Evolutionary conservation across 768 basidiomycete genomes (phyloP).

Genomic region (Boletus reticuloceps): DNA sequence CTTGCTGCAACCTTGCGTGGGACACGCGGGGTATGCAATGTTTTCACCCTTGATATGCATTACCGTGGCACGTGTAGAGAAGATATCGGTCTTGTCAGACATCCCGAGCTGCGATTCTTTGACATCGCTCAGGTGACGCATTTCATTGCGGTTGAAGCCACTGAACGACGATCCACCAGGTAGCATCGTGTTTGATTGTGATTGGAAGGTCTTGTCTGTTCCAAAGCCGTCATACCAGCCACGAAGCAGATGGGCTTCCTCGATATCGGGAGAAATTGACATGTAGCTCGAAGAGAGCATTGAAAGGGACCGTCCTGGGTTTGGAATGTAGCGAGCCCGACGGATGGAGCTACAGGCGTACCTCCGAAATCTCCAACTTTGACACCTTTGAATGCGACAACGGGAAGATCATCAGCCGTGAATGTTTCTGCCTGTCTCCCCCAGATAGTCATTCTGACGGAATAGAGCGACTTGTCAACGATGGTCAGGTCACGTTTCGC

Average conservation of each 20-base stretch:
- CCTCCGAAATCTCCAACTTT: conserved; percentile 92
- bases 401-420: conserved; percentile 52
- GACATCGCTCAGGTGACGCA: conserved; percentile 72
- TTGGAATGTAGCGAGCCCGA: conserved; percentile 7
- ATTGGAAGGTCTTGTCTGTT: conserved; percentile 59
- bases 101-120: conserved; percentile 74
- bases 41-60: conserved; percentile 85
- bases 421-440: conserved; percentile 91
- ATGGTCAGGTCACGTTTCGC: conserved; percentile 87
- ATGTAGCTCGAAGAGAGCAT: conserved; percentile 80
- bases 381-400: conserved; percentile 92
- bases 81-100: conserved; percentile 77
- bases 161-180: conserved; percentile 38
- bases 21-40: conserved; percentile 88
- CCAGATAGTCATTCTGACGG: conserved; percentile 89
- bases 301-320: conserved; percentile 74
- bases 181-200: conserved; percentile 52
- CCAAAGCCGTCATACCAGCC: conserved; percentile 92
- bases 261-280: conserved; percentile 87
- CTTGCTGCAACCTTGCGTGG: conserved; percentile 77
- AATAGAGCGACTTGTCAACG: conserved; percentile 78
- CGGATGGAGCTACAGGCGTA: conserved; percentile 22
- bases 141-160: conserved; percentile 66
- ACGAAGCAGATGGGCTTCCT: conserved; percentile 79
- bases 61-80: conserved; percentile 77